Evolutionary conservation across 2,329 filamentous ascomycete species (phyloP), one percentile per base, ranked within the genome.

Genomic region (Chaetomium strumarium): DNA sequence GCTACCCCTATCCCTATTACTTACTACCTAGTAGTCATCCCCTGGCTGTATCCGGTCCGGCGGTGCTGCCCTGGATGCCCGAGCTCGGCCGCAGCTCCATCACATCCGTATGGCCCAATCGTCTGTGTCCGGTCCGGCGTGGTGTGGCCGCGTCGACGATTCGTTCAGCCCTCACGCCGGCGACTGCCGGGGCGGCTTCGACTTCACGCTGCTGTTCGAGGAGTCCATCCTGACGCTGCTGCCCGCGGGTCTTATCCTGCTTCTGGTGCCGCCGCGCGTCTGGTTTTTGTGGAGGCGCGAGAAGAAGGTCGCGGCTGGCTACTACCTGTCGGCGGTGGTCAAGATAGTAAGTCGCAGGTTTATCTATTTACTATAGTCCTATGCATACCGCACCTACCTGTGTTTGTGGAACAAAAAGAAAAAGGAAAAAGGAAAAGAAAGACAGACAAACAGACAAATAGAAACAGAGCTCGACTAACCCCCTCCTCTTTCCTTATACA

Each of bases 201-300:
- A 67, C 57, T 66, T 67, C 48, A 66, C 64, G 3, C 58, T 66
- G 11, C 54, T 64, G 12, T 67, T 66, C 31, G 63, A 67, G 52
- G 64, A 66, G 44, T 57, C 58, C 1, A 60, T 65, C 17, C 55
- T 65, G 17, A 58, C 51, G 5, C 38, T 63, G 5, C 42, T 61
- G 9, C 59, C 62, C 2, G 34, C 53, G n/a, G 47, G 51, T 3
- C 31, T 63, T 5, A 11, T 62, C 4, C 51, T 61, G 11, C 20
- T 59, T n/a, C 45, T 49, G 11, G 24, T 56, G 16, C 59, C 57
- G 8, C 39, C 42, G 7, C 53, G 61, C 2, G 38, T 58, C 13
- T 58, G 56, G 51, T 61, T 55, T 39, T 50, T 62, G 14, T 39
- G 43, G 31, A 46, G 16, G 19, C 51, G 56, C 17, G 20, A 34